Conservation (phyloP, 169 alveolate genomes). For the Cryptosporidium sp. region DNA sequence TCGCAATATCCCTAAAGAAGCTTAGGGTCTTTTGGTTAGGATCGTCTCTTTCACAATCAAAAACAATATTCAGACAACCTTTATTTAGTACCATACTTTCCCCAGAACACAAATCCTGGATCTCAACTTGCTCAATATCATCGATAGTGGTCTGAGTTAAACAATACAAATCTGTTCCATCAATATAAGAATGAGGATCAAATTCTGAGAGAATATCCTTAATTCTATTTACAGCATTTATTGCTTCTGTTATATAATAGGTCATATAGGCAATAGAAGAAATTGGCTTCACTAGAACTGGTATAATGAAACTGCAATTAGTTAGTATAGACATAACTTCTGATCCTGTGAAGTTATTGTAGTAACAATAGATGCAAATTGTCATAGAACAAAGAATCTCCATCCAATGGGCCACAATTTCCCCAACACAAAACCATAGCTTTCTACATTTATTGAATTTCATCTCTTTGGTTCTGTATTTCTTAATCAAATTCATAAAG, state of each 20-base stretch:
- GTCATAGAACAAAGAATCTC: conserved; percentile 35
- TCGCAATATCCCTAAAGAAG: conserved; percentile 4
- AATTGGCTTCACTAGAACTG: conserved; percentile 43
- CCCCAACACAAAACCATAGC: conserved; percentile 59
- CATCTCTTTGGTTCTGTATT: conserved; percentile 40
- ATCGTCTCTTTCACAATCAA: conserved; percentile 14
- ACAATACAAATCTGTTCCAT: not conserved
- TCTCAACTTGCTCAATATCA: conserved; percentile 10
- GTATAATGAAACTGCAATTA: conserved; percentile 41
- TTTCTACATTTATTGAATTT: conserved; percentile 55
- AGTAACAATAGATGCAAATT: conserved; percentile 31
- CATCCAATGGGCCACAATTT: conserved; percentile 53
- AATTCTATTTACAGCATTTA: conserved; percentile 39
- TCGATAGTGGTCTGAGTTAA: not conserved
- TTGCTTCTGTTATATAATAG: conserved; percentile 55
- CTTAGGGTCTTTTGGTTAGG: not conserved
- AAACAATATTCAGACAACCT: conserved; percentile 16
- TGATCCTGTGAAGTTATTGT: not conserved
- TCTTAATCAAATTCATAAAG: conserved; percentile 12
- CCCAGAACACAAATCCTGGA: conserved; percentile 11
- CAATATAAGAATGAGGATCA: not conserved
- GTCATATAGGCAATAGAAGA: conserved; percentile 50
- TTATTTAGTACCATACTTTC: not conserved
- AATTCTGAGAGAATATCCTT: not conserved
- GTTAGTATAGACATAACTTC: conserved; percentile 12